Evolutionary conservation across 352 stramenopile species (phyloP), one percentile per base, ranked within the genome.

Genomic region (Globisporangium echinulatum): DNA sequence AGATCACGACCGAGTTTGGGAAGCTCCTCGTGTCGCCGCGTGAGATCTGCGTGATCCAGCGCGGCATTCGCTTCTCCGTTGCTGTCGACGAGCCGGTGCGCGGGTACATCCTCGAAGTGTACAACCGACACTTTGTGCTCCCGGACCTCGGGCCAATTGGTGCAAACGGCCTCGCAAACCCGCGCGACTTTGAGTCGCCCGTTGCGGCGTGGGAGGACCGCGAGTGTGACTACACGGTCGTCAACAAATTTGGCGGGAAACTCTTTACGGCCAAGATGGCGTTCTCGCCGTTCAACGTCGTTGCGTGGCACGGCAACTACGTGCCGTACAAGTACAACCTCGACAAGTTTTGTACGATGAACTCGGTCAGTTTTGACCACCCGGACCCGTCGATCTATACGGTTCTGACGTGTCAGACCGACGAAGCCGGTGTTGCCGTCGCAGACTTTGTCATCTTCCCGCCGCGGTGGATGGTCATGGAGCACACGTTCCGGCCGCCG

Each of bases 221-320:
- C 39, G 87, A 96, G 19, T 79, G 72, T 39, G 72, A 85, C 13
- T 94, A 81, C 52, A 50, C 75, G 48, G 77, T 92, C 6, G 61
- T 90, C 49, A 91, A 88, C 74, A 94, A 90, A 70, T 98, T 97
- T 77, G 87, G 87, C 19, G 87, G 90, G 7, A 63, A 91, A 51
- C 63, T 98, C 37, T 99, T 98, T 69, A 82, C 77, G 17, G 81
- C 88, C 36, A 57, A 63, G 15, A 90, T 90, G 68, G 54, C 62
- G 9, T 94, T 97, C 55, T 98, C 89, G 15, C 96, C 96, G 3
- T 98, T 97, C 69, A 97, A 98, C 63, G 96, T 99, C 3, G 95
- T 99, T 13, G 96, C 96, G n/a, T 99, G 94, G 94, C 96, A 98
- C 64, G 96, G 96, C 44, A 99, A 98, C 72, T 99, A 99, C 62